Evolutionary conservation across 164 flowering plant species (phyloP).

Genomic region (Macadamia tetraphylla): DNA sequence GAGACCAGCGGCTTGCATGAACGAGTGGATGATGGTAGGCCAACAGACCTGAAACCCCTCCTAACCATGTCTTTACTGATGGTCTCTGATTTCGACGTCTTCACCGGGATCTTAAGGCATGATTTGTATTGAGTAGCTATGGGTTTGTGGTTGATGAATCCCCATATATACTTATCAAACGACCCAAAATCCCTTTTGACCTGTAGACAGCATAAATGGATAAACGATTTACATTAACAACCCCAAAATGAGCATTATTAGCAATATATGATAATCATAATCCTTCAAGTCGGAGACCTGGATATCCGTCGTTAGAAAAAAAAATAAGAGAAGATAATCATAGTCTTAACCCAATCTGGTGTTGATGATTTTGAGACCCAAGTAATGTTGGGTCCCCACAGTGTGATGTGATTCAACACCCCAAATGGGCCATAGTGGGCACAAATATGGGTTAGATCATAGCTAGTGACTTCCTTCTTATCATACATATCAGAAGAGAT

Average conservation of each 20-base stretch:
- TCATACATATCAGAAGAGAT: too few relatives aligned
- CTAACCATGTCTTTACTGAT: slow-evolving; percentile 97
- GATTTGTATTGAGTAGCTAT: slow-evolving; percentile 66
- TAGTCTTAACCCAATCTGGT: too few relatives aligned
- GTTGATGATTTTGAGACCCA: neutral
- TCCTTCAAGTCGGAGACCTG: too few relatives aligned
- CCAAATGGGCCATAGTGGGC: too few relatives aligned
- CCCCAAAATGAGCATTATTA: neutral
- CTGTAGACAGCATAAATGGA: slow-evolving; percentile 28
- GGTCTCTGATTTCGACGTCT: slow-evolving; percentile 89
- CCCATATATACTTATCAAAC: slow-evolving; percentile 77
- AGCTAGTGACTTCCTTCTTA: too few relatives aligned
- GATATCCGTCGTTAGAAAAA: too few relatives aligned
- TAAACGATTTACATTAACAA: neutral
- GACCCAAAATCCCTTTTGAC: slow-evolving; percentile 56
- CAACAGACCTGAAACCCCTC: slow-evolving; percentile 76
- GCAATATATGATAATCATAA: too few relatives aligned
- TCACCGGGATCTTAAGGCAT: slow-evolving; percentile 73
- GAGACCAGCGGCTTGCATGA: slow-evolving; percentile 94
- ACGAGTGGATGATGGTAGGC: slow-evolving; percentile 82
- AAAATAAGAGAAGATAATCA: too few relatives aligned
- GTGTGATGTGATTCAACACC: too few relatives aligned
- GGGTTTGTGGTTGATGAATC: slow-evolving; percentile 76
- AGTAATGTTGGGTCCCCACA: neutral
- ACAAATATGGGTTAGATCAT: too few relatives aligned